A percentile compares a stretch with the other conserved stretches of the same genome.
Conservation (phyloP, 1,284 basidiomycete genomes). For the Abortiporus biennis region DNA sequence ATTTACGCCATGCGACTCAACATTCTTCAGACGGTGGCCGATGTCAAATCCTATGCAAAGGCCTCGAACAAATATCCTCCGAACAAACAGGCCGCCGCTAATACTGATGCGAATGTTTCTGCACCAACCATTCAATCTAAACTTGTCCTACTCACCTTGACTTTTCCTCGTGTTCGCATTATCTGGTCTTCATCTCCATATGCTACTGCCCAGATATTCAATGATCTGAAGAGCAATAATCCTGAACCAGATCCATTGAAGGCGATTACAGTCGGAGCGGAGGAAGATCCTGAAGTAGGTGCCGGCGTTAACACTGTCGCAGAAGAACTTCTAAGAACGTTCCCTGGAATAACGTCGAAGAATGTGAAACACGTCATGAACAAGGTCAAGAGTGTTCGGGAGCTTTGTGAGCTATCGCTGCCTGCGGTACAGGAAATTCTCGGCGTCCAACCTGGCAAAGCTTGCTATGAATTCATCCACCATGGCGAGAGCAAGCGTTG, state of each 20-base stretch:
- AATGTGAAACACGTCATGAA: constrained; percentile 85
- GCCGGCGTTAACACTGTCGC: constrained; percentile 67
- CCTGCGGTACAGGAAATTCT: constrained; percentile 69
- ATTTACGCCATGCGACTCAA: constrained; percentile 1
- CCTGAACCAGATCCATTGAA: constrained; percentile 77
- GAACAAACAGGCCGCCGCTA: constrained; percentile 38
- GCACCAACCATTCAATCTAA: constrained; percentile 74
- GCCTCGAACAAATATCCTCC: constrained; percentile 50
- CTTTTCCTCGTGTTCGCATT: constrained; percentile 88
- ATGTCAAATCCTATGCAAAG: constrained; percentile 60
- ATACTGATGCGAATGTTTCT: constrained; percentile 31
- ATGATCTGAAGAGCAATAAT: constrained; percentile 83
- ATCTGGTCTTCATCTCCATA: constrained; percentile 98
- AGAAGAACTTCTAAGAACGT: constrained; percentile 66
- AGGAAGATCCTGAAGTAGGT: constrained; percentile 60
- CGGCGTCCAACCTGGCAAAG: constrained; percentile 78
- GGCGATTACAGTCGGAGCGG: constrained; percentile 78
- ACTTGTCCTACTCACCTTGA: constrained; percentile 82
- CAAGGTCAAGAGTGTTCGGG: constrained; percentile 70
- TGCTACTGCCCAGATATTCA: constrained; percentile 88
- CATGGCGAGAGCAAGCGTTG: constrained; percentile 43
- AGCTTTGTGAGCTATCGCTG: constrained; percentile 66
- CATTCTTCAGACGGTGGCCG: constrained; percentile 43
- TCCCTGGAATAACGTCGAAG: constrained; percentile 81
- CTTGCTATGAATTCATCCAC: constrained; percentile 80